Conservation (phyloP, 257 asterid genomes). For the Nicotiana sylvestris region DNA sequence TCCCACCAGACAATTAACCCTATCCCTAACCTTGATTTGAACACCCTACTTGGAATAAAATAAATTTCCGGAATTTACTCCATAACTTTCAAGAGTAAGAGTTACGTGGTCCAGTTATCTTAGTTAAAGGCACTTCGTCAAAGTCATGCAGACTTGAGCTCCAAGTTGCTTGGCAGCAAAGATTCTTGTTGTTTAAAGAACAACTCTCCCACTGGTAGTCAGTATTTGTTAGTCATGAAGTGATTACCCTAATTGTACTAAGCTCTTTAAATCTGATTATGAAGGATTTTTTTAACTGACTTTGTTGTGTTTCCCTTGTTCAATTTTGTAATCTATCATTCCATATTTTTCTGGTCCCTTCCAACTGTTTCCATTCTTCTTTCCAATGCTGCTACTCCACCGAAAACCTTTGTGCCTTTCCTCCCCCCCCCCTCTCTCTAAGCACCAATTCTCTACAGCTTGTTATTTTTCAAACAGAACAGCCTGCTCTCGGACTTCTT, state of each 20-base stretch:
- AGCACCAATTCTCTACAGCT: background rate
- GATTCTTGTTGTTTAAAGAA: background rate
- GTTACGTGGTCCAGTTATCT: background rate
- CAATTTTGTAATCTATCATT: background rate
- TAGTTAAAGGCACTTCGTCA: background rate
- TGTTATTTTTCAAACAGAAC: background rate
- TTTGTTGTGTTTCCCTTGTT: background rate
- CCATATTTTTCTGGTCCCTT: background rate
- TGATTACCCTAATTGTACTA: background rate
- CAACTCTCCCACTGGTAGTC: background rate
- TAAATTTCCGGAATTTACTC: constrained; percentile 4
- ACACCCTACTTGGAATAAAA: background rate
- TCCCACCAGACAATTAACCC: background rate
- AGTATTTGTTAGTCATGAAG: background rate
- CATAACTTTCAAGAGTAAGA: background rate
- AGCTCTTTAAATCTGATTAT: background rate
- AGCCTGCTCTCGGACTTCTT: background rate
- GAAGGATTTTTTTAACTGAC: background rate
- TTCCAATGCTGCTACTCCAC: background rate
- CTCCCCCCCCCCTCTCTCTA: background rate
- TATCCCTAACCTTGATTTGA: background rate
- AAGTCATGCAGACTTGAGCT: background rate
- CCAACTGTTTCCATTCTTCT: background rate
- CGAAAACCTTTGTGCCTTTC: background rate
- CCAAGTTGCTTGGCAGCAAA: background rate